Evolutionary conservation across 805 yeast species (phyloP).

Genomic region (Metschnikowia peoriensis): DNA sequence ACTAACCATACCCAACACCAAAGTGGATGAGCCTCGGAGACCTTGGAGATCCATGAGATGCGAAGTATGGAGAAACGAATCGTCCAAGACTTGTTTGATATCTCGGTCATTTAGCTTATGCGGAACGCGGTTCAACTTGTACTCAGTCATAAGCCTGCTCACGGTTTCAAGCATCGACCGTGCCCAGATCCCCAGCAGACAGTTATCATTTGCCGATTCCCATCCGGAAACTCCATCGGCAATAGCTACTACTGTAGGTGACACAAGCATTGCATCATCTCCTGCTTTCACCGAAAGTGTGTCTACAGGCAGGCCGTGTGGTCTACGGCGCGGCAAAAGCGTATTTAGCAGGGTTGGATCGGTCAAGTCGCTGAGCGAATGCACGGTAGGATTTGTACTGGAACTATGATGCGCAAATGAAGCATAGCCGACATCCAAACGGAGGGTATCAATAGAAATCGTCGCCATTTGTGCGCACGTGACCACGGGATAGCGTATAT

Average conservation of each 20-base stretch:
- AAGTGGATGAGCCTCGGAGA: constrained; percentile 50
- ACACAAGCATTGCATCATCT: constrained; percentile 56
- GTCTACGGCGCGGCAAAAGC: constrained; percentile 48
- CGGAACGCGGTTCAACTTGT: constrained; percentile 38
- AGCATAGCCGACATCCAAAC: constrained; percentile 44
- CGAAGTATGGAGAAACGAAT: constrained; percentile 46
- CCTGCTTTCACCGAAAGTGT: constrained; percentile 53
- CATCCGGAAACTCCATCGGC: constrained; percentile 61
- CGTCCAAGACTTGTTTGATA: constrained; percentile 44
- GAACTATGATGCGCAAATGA: constrained; percentile 49
- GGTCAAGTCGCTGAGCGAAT: constrained; percentile 49
- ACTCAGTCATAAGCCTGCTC: constrained; percentile 45
- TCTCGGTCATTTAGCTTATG: constrained; percentile 41
- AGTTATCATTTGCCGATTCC: constrained; percentile 42
- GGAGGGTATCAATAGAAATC: constrained; percentile 32
- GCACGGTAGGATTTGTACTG: constrained; percentile 38
- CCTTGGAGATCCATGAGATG: constrained; percentile 49
- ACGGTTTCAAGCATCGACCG: constrained; percentile 52
- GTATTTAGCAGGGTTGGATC: constrained; percentile 46
- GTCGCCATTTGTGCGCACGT: constrained; percentile 39
- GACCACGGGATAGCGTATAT: constrained; percentile 40
- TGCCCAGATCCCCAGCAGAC: constrained; percentile 52
- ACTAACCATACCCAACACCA: constrained; percentile 46
- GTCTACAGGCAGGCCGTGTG: constrained; percentile 52
- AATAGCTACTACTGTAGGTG: constrained; percentile 50